Evolutionary conservation across 805 yeast species (phyloP).

Genomic region (Priceomyces medius): DNA sequence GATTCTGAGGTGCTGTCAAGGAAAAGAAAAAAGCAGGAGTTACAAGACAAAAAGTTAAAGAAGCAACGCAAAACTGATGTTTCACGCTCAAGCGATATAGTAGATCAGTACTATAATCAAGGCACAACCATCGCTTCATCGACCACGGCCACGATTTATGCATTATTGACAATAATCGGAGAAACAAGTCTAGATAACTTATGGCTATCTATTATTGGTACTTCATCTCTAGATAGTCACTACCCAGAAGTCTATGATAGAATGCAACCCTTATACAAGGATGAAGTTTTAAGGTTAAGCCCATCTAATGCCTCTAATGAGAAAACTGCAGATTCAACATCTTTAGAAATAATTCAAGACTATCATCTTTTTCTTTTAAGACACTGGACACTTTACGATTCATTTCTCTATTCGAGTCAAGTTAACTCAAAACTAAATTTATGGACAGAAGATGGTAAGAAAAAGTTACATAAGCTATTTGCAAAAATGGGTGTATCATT

Average conservation of each 20-base stretch:
- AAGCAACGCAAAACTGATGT: constrained; percentile 40
- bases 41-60: constrained; percentile 27
- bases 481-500: constrained; percentile 96
- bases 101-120: constrained; percentile 77
- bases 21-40: constrained; percentile 32
- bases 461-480: constrained; percentile 82
- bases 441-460: constrained; percentile 91
- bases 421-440: constrained; percentile 82
- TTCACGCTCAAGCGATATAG: constrained; percentile 47
- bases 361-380: constrained; percentile 81
- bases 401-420: constrained; percentile 87
- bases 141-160: constrained; percentile 73
- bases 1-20: constrained; percentile 15
- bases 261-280: constrained; percentile 70
- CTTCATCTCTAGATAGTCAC: constrained; percentile 72
- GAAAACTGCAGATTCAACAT: constrained; percentile 40
- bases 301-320: constrained; percentile 32
- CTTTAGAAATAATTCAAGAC: constrained; percentile 72
- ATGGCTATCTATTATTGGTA: constrained; percentile 89
- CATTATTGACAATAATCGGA: constrained; percentile 76
- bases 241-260: constrained; percentile 74
- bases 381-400: constrained; percentile 90
- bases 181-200: constrained; percentile 68
- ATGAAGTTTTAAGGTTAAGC: constrained; percentile 74
- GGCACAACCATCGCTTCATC: constrained; percentile 81